phyloP scores from a whole-genome alignment of 1,284 basidiomycete species.

The Pterulicium gracile region DNA sequence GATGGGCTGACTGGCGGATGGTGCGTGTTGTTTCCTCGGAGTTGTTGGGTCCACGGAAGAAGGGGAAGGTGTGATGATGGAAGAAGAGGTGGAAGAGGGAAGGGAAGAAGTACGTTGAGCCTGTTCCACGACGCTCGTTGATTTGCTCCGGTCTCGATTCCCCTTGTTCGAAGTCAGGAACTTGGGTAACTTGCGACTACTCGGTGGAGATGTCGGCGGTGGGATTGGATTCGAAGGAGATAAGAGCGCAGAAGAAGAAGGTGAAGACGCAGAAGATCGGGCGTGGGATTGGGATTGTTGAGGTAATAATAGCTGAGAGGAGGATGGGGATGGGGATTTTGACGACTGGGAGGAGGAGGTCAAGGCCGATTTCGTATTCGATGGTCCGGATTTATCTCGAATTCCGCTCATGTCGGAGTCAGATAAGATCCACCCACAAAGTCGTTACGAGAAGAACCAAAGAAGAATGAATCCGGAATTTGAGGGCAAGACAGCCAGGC shows the following conservation, averaged over 20 bases:
- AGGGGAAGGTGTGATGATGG: neutral
- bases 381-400: too few relatives aligned
- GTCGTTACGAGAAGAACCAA: too few relatives aligned
- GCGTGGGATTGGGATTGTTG: too few relatives aligned
- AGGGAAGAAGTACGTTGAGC: neutral
- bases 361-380: too few relatives aligned
- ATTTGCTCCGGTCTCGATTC: neutral
- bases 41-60: neutral
- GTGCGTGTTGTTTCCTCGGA: neutral
- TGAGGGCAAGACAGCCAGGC: neutral
- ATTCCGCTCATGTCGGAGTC: too few relatives aligned
- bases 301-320: too few relatives aligned
- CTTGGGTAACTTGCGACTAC: neutral
- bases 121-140: neutral
- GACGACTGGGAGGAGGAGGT: too few relatives aligned
- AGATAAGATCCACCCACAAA: too few relatives aligned
- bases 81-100: neutral
- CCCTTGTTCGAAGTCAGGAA: neutral
- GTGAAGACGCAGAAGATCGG: too few relatives aligned
- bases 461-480: too few relatives aligned
- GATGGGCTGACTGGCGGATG: neutral
- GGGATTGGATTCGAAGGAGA: too few relatives aligned
- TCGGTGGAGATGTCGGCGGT: neutral
- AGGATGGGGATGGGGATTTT: neutral
- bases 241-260: too few relatives aligned